Percentiles rank a stretch among this genome's conserved stretches.
Evolutionary conservation across 2,329 filamentous ascomycete genomes (phyloP).

Genomic region (Plectosphaerella sp.): DNA sequence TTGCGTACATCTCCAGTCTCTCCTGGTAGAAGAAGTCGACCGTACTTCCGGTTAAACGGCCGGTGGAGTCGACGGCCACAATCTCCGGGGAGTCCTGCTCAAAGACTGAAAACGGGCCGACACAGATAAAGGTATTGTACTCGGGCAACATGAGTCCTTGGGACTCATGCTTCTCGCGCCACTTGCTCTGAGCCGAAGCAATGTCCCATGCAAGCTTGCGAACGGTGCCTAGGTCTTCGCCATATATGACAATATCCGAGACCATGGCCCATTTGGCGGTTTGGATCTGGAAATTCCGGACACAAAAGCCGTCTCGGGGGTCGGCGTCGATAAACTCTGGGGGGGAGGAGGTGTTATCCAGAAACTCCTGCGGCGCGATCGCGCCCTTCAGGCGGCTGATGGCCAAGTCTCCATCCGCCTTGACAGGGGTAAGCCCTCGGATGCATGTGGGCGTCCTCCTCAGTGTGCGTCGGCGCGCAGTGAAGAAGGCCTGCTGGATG

Average conservation of each 20-base stretch:
- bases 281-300: constrained; percentile 97
- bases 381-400: constrained; percentile 80
- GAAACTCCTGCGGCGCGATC: constrained; percentile 74
- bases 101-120: constrained; percentile 63
- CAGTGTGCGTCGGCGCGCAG: constrained; percentile 66
- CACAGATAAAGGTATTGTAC: constrained; percentile 82
- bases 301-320: constrained; percentile 85
- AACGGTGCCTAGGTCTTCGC: constrained; percentile 60
- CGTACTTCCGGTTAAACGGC: constrained; percentile 69
- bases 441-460: constrained; percentile 71
- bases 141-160: constrained; percentile 50
- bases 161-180: constrained; percentile 61
- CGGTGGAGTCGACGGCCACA: constrained; percentile 69
- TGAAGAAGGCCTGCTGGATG: constrained; percentile 86
- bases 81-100: constrained; percentile 66
- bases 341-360: constrained; percentile 36
- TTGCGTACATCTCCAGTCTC: constrained; percentile 84
- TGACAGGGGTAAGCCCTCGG: constrained; percentile 79
- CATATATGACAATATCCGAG: constrained; percentile 91
- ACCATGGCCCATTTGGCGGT: constrained; percentile 80
- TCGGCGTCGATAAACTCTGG: constrained; percentile 77
- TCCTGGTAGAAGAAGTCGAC: constrained; percentile 90
- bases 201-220: constrained; percentile 65
- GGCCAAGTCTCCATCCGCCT: constrained; percentile 76
- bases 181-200: constrained; percentile 70